Evolutionary conservation across 129 eudicot species (phyloP), one percentile per base, ranked within the genome.

Genomic region (Flaveria ramosissima): DNA sequence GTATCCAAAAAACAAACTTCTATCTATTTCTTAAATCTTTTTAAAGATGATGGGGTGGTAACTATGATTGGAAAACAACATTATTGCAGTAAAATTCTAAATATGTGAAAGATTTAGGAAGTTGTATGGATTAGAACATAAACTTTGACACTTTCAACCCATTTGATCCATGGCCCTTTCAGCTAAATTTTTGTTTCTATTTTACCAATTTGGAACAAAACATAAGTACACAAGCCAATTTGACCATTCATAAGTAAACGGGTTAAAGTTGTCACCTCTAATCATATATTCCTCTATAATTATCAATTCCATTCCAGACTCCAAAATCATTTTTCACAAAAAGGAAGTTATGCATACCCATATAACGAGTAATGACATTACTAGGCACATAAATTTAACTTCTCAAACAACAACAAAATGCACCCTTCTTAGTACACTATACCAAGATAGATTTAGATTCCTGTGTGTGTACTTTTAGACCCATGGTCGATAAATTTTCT

Each of bases 391-490:
- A 52, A 30, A 9, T 30, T n/a, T 6, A 4, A 72, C 50, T 8
- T 16, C 75, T 71, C 59, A 1, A 52, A 52, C 65, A 51, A 72
- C 67, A 51, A 51, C 64, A 51, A 71, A 71, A 52, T 30, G 30
- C 6, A 36, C 48, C 76, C 47, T 72, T 71, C 48, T 26, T 27
- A 71, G 27, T 20, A 71, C 48, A 32, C 27, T 51, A 71, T 71
- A 39, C 30, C 9, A 46, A 51, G 67, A 13, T 62, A n/a, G 41
- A 60, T 60, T 60, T 24, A 60, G 41, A 59, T 60, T 60, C 66
- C 24, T 11, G 12, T 21, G 21, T 20, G 39, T 23, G 66, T 60
- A 60, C 24, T 4, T 11, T 23, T 60, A 12, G 66, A 60, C 39
- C n/a, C 66, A 60, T 41, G 11, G 24, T 10, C 39, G 17, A 60